These are phyloP conservation scores for Camellia lanceoleosa DNA, from an alignment of 148 eudicot genomes.

Conservation along the genomic window DNA sequence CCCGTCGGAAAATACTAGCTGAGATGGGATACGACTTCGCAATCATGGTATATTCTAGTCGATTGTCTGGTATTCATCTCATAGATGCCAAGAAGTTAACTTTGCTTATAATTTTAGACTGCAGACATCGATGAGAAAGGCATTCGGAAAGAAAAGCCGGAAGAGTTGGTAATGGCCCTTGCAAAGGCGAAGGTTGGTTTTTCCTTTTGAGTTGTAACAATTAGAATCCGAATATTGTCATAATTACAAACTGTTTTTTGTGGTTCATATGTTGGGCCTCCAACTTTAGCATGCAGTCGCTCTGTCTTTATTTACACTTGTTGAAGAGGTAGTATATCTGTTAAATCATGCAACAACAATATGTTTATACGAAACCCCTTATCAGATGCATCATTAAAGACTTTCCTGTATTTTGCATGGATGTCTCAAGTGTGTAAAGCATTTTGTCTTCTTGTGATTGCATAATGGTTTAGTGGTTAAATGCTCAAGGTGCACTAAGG, in stretches of 20 bases:
- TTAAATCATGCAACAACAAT: neutral
- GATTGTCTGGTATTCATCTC: neutral
- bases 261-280: neutral
- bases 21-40: constrained; percentile 90
- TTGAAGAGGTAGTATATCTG: neutral
- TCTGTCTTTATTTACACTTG: constrained; percentile 1
- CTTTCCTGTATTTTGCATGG: neutral
- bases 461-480: neutral
- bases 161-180: constrained; percentile 84
- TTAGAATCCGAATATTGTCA: neutral
- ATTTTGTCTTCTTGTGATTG: neutral
- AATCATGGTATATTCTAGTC: constrained; percentile 47
- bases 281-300: neutral
- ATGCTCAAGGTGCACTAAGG: no score
- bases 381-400: neutral
- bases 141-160: constrained; percentile 81
- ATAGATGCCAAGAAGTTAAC: constrained; percentile 11
- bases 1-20: constrained; percentile 66
- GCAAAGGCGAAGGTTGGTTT: constrained; percentile 88
- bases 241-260: neutral
- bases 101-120: constrained; percentile 38
- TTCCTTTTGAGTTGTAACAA: neutral
- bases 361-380: neutral
- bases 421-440: neutral
- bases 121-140: constrained; percentile 60